Conservation (phyloP, 2,329 filamentous ascomycete species). For the Arachnomyces sp. region DNA sequence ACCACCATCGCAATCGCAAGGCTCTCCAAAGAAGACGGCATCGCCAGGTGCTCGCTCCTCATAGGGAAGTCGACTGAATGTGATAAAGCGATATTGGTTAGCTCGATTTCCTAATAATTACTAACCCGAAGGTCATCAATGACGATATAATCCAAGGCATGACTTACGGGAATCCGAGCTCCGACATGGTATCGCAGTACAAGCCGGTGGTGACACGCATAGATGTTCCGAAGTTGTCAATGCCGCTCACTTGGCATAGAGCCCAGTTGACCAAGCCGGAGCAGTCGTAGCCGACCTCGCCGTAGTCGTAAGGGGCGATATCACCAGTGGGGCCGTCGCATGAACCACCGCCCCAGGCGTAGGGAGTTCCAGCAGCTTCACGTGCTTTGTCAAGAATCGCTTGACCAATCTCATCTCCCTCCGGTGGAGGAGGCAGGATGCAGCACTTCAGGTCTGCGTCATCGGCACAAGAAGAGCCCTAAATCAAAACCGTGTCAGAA, state of each 20-base stretch:
- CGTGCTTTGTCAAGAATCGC: slow-evolving; percentile 26
- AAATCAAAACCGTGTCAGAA: not conserved
- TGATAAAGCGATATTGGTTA: no score
- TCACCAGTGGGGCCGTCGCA: slow-evolving; percentile 19
- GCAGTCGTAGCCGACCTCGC: slow-evolving; percentile 21
- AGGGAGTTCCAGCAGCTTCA: slow-evolving; percentile 37
- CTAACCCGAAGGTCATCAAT: no score
- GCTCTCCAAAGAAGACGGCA: slow-evolving; percentile 19
- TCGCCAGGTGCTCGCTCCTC: slow-evolving; percentile 17
- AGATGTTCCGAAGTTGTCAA: slow-evolving; percentile 18
- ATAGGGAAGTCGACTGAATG: slow-evolving; percentile 16
- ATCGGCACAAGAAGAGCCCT: slow-evolving; percentile 2
- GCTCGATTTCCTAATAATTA: no score
- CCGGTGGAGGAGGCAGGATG: not conserved
- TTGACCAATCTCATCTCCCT: not conserved
- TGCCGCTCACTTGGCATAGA: slow-evolving; percentile 22
- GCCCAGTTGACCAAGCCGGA: slow-evolving; percentile 22
- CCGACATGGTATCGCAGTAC: slow-evolving; percentile 18
- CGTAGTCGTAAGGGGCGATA: slow-evolving; percentile 18
- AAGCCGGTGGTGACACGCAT: slow-evolving; percentile 18
- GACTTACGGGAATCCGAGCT: slow-evolving; percentile 17
- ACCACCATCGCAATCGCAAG: slow-evolving; percentile 5
- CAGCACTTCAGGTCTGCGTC: slow-evolving; percentile 6
- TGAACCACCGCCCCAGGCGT: slow-evolving; percentile 22
- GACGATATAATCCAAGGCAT: not conserved